These are phyloP conservation scores for Talaromyces sp. DNA, from an alignment of 2,329 filamentous ascomycete species.

Conservation along the genomic window DNA sequence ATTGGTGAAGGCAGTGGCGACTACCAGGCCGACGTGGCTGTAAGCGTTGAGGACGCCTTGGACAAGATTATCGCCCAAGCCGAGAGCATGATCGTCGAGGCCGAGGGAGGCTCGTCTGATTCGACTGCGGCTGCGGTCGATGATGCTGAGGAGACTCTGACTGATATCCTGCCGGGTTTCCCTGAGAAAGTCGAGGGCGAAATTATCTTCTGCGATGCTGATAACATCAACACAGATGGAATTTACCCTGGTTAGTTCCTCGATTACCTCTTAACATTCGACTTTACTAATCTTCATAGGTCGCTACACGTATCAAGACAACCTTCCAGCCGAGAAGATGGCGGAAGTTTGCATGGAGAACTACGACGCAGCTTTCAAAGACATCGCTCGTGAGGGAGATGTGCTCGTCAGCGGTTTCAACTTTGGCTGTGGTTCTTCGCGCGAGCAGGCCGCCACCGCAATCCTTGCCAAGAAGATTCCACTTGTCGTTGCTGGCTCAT, in stretches of 20 bases:
- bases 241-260: slow-evolving; percentile 75
- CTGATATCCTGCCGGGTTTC: slow-evolving; percentile 77
- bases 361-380: slow-evolving; percentile 70
- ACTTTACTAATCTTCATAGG: background rate
- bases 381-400: slow-evolving; percentile 57
- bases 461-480: slow-evolving; percentile 72
- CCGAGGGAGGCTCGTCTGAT: slow-evolving; percentile 36
- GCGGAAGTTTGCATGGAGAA: slow-evolving; percentile 89
- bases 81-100: slow-evolving; percentile 55
- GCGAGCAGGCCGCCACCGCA: slow-evolving; percentile 72
- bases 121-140: background rate
- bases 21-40: slow-evolving; percentile 56
- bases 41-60: slow-evolving; percentile 63
- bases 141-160: slow-evolving; percentile 30
- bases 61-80: slow-evolving; percentile 65
- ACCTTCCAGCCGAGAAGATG: slow-evolving; percentile 71
- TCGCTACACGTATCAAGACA: slow-evolving; percentile 79
- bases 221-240: slow-evolving; percentile 85
- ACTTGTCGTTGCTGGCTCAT: slow-evolving; percentile 34
- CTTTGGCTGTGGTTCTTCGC: slow-evolving; percentile 13
- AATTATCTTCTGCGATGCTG: slow-evolving; percentile 78
- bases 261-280: background rate
- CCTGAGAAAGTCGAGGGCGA: slow-evolving; percentile 77
- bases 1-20: slow-evolving; percentile 67
- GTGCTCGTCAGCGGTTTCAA: slow-evolving; percentile 81